These are phyloP conservation scores for Medicago truncatula DNA, from an alignment of 306 rosid genomes.

Conservation along the genomic window DNA sequence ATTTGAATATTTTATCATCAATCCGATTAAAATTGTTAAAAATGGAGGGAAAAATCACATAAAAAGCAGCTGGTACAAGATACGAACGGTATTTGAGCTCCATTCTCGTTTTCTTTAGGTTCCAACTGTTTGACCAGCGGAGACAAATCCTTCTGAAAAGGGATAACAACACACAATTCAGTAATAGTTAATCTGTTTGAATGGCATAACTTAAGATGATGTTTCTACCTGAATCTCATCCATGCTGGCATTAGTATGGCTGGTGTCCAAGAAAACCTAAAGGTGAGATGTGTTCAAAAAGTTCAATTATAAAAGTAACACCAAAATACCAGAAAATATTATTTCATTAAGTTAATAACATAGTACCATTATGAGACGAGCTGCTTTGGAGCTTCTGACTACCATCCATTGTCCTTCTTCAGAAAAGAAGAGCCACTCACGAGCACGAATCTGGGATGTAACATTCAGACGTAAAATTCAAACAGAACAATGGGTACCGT, in stretches of 20 bases:
- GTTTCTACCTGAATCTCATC: conserved; percentile 83
- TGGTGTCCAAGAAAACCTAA: conserved; percentile 77
- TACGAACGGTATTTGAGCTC: conserved; percentile 87
- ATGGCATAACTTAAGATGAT: conserved; percentile 37
- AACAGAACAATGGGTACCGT: conserved; percentile 29
- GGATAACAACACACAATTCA: conserved; percentile 39
- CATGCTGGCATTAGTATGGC: conserved; percentile 74
- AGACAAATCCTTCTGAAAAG: conserved; percentile 86
- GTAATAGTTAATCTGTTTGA: conserved; percentile 41
- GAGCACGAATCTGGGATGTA: conserved; percentile 74
- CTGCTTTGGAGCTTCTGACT: conserved; percentile 86
- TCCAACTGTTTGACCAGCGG: conserved; percentile 81
- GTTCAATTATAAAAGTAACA: conserved; percentile 36
- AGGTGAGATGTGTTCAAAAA: conserved; percentile 44
- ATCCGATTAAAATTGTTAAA: conserved; percentile 19
- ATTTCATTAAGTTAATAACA: conserved; percentile 19
- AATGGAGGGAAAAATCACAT: conserved; percentile 30
- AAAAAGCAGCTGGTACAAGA: conserved; percentile 39
- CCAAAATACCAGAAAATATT: conserved; percentile 12
- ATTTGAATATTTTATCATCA: conserved; percentile 25
- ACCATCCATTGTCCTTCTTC: conserved; percentile 99
- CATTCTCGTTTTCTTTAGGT: conserved; percentile 65
- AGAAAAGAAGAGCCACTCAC: conserved; percentile 92
- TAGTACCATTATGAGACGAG: conserved; percentile 89
- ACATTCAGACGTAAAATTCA: conserved; percentile 42